Base-by-base conservation (phyloP, 805 yeast species). In the Wickerhamiella lipophila region DNA sequence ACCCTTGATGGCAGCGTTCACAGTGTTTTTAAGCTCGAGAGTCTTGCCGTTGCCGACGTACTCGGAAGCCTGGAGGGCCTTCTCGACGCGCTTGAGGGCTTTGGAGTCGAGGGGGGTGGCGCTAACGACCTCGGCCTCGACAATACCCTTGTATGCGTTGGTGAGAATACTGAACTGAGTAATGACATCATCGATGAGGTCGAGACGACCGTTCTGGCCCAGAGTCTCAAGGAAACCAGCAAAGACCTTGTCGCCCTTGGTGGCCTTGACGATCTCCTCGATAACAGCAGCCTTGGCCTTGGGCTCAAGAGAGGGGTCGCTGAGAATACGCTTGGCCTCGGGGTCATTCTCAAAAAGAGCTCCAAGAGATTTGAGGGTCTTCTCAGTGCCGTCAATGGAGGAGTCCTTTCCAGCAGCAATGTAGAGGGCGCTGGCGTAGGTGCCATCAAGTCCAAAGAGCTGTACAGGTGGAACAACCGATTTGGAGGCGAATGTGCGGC, bases 371-470 rank as follows among this genome's bases (percentile, higher is more conserved):
- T 66, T 66, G 61, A 92, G 77, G 38, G 88, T 77, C 61, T 72
- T 72, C 59, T 74, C 73, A 50, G 88, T 80, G 54, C 79, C 68
- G 56, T 80, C 89, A 58, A 87, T 71, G 8, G 85, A 72, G 30
- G 94, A 76, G 58, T 78, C 78, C 74, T 84, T 81, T 57, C 81
- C 81, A 50, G 97, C 81, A 19, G 97, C 96, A 49, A 88, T 74
- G 78, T 80, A 89, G 54, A 92, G 76, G 45, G 98, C 96, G 51
- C 86, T 76, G 59, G 97, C 98, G 69, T 89, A 89, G 56, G 97
- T 87, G 64, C 97, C 98, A 59, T 88, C 96, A 58, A 89, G 71
- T 56, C 97, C 97, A 63, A 77, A 89, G 66, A 89, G 76, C 76
- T 87, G 95, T 55, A 89, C 83, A 50, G 97, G 96, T 48, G 94